Base-by-base conservation (phyloP, 2,329 filamentous ascomycete genomes). In the Diaporthe longicolla region DNA sequence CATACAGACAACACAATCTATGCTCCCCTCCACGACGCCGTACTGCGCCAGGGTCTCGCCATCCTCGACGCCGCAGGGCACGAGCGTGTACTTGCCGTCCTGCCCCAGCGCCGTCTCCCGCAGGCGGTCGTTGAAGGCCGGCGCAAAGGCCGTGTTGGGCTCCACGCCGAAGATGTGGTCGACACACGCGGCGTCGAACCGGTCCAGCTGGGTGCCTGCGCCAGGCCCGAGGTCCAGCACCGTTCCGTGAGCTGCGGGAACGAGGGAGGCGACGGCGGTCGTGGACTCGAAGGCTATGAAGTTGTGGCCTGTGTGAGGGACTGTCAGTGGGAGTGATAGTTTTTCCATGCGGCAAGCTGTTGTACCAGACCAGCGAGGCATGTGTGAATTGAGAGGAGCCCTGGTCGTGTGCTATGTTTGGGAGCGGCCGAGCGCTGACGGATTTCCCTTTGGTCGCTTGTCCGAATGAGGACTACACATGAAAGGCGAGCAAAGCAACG, bases 161-260 rank as follows among this genome's bases (percentile, higher is more conserved):
- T 87, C 85, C 61, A 87, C 78, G 48, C 80, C 84, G 74, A 84
- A 85, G 21, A 86, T 68, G 32, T 76, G 77, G 1, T 79, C 77
- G 24, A 87, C 76, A 24, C 77, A 76, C 24, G 77, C 76, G 10
- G 76, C 24, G 76, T 84, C 79, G 74, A 81, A 86, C 43, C 82
- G 81, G 29, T 81, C 80, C 17, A 87, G 81, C 75, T 87, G 85
- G 75, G 84, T 86, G 40, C 85, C 86, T 57, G 81, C 75, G 4
- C 84, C 85, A 5, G 85, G 84, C 26, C 85, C 85, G 1, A 86
- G 80, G 74, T 87, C 86, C 45, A 87, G 82, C 59, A 87, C 78
- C 9, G 79, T 74, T 43, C 85, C 85, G 9, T 72, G 71, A 32
- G 72, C 72, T 10, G 40, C 29, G 26, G 75, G 58, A 26, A 77